Conservation (phyloP, 1,139 yeast species). For the Yamadazyma friedrichii region DNA sequence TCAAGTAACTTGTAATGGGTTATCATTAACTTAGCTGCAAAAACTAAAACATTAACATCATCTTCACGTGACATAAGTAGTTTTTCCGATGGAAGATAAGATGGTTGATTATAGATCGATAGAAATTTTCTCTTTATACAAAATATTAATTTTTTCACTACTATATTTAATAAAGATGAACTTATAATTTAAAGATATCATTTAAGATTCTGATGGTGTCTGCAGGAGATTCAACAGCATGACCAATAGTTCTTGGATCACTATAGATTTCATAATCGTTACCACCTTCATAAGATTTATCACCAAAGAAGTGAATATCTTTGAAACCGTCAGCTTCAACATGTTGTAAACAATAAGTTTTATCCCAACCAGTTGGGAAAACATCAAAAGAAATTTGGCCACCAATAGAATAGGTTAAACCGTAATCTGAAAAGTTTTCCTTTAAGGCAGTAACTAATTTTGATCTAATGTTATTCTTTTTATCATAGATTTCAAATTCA, state of each 20-base stretch:
- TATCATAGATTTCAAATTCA: constrained; percentile 85
- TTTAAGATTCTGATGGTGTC: constrained; percentile 86
- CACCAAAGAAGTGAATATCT: constrained; percentile 96
- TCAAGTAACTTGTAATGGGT: too few relatives aligned
- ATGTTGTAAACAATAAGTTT: constrained; percentile 95
- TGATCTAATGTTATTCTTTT: constrained; percentile 74
- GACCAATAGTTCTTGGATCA: constrained; percentile 93
- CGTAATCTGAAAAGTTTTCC: constrained; percentile 76
- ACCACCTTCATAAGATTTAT: constrained; percentile 96
- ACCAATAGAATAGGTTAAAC: constrained; percentile 94
- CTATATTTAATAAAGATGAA: too few relatives aligned
- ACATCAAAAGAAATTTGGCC: constrained; percentile 99
- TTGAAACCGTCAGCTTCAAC: constrained; percentile 81
- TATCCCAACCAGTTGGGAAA: constrained; percentile 99
- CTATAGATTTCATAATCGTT: constrained; percentile 95
- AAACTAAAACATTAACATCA: too few relatives aligned
- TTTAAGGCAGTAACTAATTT: constrained; percentile 81
- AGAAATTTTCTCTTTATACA: background rate
- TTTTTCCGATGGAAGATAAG: too few relatives aligned
- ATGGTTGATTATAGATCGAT: background rate
- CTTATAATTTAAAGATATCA: constrained; percentile 64
- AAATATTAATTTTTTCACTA: background rate
- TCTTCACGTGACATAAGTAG: too few relatives aligned
- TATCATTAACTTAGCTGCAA: too few relatives aligned
- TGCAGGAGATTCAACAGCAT: constrained; percentile 82